phyloP scores from a whole-genome alignment of 768 basidiomycete genomes.

The Suillus plorans region DNA sequence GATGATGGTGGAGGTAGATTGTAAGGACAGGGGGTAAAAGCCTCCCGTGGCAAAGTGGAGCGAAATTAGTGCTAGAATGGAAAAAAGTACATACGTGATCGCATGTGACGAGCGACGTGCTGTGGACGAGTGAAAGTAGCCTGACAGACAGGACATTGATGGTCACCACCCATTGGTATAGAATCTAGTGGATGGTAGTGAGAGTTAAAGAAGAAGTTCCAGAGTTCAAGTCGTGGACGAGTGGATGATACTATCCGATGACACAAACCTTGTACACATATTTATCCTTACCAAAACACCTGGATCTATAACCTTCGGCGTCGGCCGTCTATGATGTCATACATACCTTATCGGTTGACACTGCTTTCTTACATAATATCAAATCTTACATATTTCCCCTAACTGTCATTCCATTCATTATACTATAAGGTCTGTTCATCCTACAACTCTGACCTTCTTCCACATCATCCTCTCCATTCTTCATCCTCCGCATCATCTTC shows the following conservation, averaged over 20 bases:
- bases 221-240: conserved; percentile 18
- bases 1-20: conserved; percentile 13
- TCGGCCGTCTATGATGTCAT: conserved; percentile 5
- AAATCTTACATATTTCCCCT: conserved; percentile 6
- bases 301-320: neutral
- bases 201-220: conserved; percentile 14
- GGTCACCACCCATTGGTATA: conserved; percentile 68
- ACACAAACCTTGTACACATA: conserved; percentile 37
- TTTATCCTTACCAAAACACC: conserved; percentile 28
- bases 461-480: neutral
- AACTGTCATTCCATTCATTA: neutral
- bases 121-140: conserved; percentile 88
- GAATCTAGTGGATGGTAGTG: neutral
- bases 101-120: conserved; percentile 89
- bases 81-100: conserved; percentile 66
- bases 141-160: conserved; percentile 85
- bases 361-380: conserved; percentile 3
- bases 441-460: neutral
- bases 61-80: conserved; percentile 11
- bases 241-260: conserved; percentile 30
- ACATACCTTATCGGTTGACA: conserved; percentile 5
- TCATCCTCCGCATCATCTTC: neutral
- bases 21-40: conserved; percentile 10
- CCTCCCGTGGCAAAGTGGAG: conserved; percentile 22
- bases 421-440: neutral